A percentile compares a stretch with the other conserved stretches of the same genome.
These are phyloP conservation scores for Hordeum vulgare DNA, from an alignment of 176 grass and related monocot species.

Conservation along the genomic window MorexV3_pseudomolecules_assembly NC_058522.1:531649609-531650108, in stretches of 20 bases:
- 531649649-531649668: not conserved
- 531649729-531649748: not conserved
- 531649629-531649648: slow-evolving; percentile 14
- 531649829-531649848: slow-evolving; percentile 28
- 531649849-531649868: slow-evolving; percentile 40
- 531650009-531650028: not conserved
- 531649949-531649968: not conserved
- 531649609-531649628: slow-evolving; percentile 2
- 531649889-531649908: slow-evolving; percentile 4
- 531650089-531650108: slow-evolving; percentile 31
- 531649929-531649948: not conserved
- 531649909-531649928: slow-evolving; percentile 2
- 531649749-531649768: slow-evolving; percentile 19
- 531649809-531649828: slow-evolving; percentile 13
- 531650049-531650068: slow-evolving; percentile 13
- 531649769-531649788: slow-evolving; percentile 25
- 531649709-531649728: not conserved
- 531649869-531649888: slow-evolving; percentile 3
- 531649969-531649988: not conserved
- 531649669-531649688: not conserved
- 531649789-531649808: slow-evolving; percentile 22
- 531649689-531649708: not conserved
- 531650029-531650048: not conserved
- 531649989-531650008: slow-evolving; percentile 14
- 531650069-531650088: slow-evolving; percentile 11